Percentiles rank a stretch among this genome's conserved stretches.
These are phyloP conservation scores for Boletus semigastroideus DNA, from an alignment of 1,284 basidiomycete genomes.

Conservation along the genomic window DNA sequence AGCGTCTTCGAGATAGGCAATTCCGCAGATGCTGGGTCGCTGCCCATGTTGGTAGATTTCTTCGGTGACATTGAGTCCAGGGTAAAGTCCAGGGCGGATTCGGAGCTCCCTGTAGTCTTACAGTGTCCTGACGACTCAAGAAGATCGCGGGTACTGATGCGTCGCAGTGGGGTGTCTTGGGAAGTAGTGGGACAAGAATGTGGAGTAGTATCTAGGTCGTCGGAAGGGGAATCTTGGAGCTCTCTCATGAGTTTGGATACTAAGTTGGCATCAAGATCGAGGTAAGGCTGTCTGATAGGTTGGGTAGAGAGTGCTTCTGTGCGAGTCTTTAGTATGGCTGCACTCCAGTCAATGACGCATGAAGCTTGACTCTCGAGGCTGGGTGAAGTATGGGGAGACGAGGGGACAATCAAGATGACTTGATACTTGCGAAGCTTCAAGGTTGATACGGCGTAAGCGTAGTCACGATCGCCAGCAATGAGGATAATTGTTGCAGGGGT, in stretches of 20 bases:
- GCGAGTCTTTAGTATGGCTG: conserved; percentile 38
- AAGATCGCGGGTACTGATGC: conserved; percentile 25
- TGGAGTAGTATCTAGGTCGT: conserved; percentile 13
- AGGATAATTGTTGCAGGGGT: conserved; percentile 45
- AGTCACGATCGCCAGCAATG: conserved; percentile 48
- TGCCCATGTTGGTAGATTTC: conserved; percentile 4
- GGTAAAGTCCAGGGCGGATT: conserved; percentile 5
- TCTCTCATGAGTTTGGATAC: conserved; percentile 22
- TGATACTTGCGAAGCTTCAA: conserved; percentile 42
- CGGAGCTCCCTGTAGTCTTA: conserved; percentile 8
- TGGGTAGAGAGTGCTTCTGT: conserved; percentile 18
- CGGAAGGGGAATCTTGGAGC: conserved; percentile 14
- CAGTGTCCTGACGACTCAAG: conserved; percentile 18
- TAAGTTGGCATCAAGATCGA: conserved; percentile 27
- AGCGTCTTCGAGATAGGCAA: conserved; percentile 22
- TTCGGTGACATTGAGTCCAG: conserved; percentile 4
- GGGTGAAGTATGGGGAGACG: conserved; percentile 37
- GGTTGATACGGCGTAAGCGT: conserved; percentile 44
- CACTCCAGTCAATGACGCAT: conserved; percentile 51
- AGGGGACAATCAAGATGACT: conserved; percentile 42
- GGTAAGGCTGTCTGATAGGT: conserved; percentile 26
- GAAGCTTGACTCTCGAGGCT: conserved; percentile 58
- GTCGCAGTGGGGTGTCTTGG: conserved; percentile 14
- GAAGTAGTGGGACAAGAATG: conserved; percentile 2
- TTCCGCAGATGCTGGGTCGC: conserved; percentile 6